phyloP scores from a whole-genome alignment of 108 stramenopile species.

The Conticribra guillardii region DNA sequence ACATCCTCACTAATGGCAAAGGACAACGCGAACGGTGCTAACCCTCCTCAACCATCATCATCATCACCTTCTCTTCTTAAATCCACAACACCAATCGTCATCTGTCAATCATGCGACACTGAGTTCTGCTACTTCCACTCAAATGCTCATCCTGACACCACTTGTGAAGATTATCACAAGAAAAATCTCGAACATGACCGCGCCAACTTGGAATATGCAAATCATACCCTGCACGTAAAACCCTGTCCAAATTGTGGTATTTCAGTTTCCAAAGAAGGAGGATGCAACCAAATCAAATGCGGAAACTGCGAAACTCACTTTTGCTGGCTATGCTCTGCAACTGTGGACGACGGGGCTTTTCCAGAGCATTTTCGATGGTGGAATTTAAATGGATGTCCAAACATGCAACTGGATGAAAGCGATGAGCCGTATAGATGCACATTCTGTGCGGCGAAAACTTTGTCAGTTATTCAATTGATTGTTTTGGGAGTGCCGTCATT shows the following conservation, averaged over 20 bases:
- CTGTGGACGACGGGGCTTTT: conserved; percentile 63
- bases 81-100: conserved; percentile 41
- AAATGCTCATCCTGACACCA: conserved; percentile 51
- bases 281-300: conserved; percentile 69
- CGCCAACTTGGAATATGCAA: conserved; percentile 43
- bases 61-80: neutral
- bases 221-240: conserved; percentile 45
- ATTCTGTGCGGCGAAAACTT: conserved; percentile 18
- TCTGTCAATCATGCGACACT: conserved; percentile 36
- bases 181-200: conserved; percentile 45
- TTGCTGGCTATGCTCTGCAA: conserved; percentile 58
- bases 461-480: conserved; percentile 47
- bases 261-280: conserved; percentile 60
- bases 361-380: conserved; percentile 66
- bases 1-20: too few relatives aligned
- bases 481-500: conserved; percentile 57
- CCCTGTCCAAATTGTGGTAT: conserved; percentile 62
- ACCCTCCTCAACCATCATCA: too few relatives aligned
- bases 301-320: conserved; percentile 43
- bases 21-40: neutral
- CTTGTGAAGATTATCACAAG: conserved; percentile 46
- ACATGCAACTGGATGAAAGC: conserved; percentile 69
- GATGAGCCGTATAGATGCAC: conserved; percentile 30
- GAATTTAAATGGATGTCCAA: conserved; percentile 61
- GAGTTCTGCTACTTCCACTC: conserved; percentile 66